Conservation (phyloP, 176 grass and related monocot species). For the Musa beccarii region DNA sequence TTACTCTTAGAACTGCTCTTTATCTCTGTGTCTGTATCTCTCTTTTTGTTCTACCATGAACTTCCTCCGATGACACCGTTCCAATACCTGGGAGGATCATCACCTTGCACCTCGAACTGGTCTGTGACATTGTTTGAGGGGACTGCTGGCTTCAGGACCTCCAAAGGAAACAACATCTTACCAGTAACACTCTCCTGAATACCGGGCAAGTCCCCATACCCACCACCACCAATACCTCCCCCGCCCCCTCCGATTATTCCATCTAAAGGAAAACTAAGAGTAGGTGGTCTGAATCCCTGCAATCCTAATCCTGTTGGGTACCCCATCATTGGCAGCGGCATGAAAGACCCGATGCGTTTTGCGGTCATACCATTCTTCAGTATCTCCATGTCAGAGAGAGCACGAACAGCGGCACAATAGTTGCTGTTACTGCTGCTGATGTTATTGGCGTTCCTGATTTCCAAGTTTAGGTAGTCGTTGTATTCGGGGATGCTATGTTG, state of each 20-base stretch:
- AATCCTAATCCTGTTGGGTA: constrained; percentile 2
- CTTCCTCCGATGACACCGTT: constrained; percentile 4
- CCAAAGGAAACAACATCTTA: neutral
- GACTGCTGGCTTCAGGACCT: neutral
- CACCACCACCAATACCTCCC: neutral
- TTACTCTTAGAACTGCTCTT: neutral
- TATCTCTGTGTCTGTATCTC: neutral
- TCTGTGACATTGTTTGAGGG: neutral
- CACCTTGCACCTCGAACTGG: neutral
- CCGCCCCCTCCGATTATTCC: neutral
- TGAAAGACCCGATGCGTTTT: neutral
- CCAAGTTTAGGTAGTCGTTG: neutral
- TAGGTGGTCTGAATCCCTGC: neutral
- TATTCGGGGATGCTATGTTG: neutral
- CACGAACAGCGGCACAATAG: neutral
- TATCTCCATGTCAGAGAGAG: neutral
- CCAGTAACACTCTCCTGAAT: neutral
- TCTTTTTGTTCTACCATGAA: neutral
- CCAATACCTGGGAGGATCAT: constrained; percentile 1
- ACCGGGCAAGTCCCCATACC: neutral
- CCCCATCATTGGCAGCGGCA: neutral
- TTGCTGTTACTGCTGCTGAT: neutral
- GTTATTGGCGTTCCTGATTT: neutral
- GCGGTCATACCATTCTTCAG: neutral
- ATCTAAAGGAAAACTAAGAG: constrained; percentile 1